phyloP scores from a whole-genome alignment of 805 yeast species.

The Pichia pseudocactophila region DNA sequence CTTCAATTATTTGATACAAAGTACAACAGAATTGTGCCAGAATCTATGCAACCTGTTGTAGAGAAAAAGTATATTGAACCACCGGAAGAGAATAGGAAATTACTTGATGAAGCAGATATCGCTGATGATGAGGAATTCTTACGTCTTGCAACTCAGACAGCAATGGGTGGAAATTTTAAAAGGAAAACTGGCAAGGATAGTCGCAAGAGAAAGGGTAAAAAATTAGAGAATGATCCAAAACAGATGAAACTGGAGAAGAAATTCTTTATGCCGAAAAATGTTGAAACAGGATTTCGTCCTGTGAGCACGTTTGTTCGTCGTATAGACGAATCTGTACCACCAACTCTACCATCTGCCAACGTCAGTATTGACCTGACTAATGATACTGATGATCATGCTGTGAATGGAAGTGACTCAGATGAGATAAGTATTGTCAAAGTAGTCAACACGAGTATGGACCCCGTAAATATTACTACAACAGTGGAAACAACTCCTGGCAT shows the following conservation, averaged over 20 bases:
- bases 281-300: constrained; percentile 50
- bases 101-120: constrained; percentile 37
- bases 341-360: background rate
- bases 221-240: constrained; percentile 12
- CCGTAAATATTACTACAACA: too few relatives aligned
- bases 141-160: constrained; percentile 56
- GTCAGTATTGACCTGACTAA: constrained; percentile 1
- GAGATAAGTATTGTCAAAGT: background rate
- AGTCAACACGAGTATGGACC: background rate
- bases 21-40: constrained; percentile 60
- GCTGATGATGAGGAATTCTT: constrained; percentile 52
- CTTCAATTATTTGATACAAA: constrained; percentile 27
- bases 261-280: constrained; percentile 71
- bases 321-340: background rate
- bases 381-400: constrained; percentile 1
- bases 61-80: constrained; percentile 49
- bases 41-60: constrained; percentile 43
- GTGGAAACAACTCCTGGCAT: background rate
- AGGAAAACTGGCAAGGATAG: too few relatives aligned
- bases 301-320: constrained; percentile 29
- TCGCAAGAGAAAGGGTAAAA: too few relatives aligned
- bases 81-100: constrained; percentile 59
- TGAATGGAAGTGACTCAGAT: background rate
- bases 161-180: constrained; percentile 34
- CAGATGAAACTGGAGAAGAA: constrained; percentile 27